Evolutionary conservation across 176 grass and related monocot genomes (phyloP), one percentile per base, ranked within the genome.

Genomic region (Bothriochloa decipiens): DNA sequence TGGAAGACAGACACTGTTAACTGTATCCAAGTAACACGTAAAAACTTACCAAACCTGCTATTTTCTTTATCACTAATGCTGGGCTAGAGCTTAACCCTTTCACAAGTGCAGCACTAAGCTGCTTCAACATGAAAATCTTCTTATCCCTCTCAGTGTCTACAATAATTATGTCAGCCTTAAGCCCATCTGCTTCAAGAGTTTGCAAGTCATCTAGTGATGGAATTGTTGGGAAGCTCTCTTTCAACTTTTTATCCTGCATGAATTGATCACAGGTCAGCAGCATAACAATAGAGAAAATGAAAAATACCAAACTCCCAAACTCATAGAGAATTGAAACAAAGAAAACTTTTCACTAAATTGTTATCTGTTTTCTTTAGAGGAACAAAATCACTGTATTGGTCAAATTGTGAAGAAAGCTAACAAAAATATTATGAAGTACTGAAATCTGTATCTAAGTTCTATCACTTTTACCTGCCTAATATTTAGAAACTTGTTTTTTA

Each of bases 91-190:
- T 92, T 78, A 99, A 72, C 60, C 96, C 93, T 89, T 94, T 99
- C 62, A 94, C 94, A 71, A 94, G 87, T 68, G 93, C 96, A 23
- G 83, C 73, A 84, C 88, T 94, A 79, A 99, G 91, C 72, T 99
- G 96, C 78, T 99, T 99, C 84, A 94, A 77, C 93, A 96, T 99
- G 69, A 82, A 94, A 90, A 99, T 86, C 52, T 99, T 99, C 78
- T 89, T 99, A 86, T 99, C 96, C 90, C 88, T 99, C 61, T 99
- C 93, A 23, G 84, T 82, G 37, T 99, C 96, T 71, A 99, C 91
- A 36, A 99, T 80, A 87, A 99, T 99, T 49, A 96, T 89, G 63
- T 96, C 96, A 39, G 91, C 93, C 79, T 96, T 99, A 78, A 91
- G 71, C 55, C 93, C 89, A 63, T 96, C 93, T 63, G 87, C 87